These are phyloP conservation scores for Ambrosia trifida DNA, from an alignment of 129 eudicot genomes.

Conservation along the genomic window DNA sequence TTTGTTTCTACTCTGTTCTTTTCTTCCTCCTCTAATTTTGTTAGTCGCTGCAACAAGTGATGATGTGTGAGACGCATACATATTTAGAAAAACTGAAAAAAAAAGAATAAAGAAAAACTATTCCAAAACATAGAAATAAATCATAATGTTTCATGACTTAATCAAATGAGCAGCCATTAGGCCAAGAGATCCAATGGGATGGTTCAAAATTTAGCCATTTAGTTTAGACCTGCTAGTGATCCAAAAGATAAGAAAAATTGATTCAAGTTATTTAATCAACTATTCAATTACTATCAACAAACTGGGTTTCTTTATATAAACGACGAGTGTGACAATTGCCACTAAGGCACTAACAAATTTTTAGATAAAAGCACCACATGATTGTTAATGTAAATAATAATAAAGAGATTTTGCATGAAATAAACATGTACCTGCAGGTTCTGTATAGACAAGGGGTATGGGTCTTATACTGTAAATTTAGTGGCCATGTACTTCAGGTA, in stretches of 20 bases:
- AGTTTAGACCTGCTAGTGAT: neutral
- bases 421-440: neutral
- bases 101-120: neutral
- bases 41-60: conserved; percentile 59
- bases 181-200: neutral
- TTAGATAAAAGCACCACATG: neutral
- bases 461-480: neutral
- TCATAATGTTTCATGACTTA: neutral
- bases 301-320: neutral
- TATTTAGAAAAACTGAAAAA: conserved; percentile 7
- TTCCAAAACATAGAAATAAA: neutral
- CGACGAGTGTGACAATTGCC: neutral
- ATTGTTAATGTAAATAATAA: neutral
- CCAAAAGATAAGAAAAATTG: neutral
- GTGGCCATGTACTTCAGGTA: neutral
- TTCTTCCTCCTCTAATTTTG: conserved; percentile 86
- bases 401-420: neutral
- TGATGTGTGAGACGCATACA: conserved; percentile 22
- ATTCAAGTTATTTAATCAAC: neutral
- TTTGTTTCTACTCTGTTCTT: conserved; percentile 73
- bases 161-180: conserved; percentile 6
- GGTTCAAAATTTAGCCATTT: conserved; percentile 9
- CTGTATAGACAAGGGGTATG: neutral
- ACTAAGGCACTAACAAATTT: neutral
- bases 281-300: neutral